These are phyloP conservation scores for Boletus sensibilis DNA, from an alignment of 768 basidiomycete species.

Conservation along the genomic window DNA sequence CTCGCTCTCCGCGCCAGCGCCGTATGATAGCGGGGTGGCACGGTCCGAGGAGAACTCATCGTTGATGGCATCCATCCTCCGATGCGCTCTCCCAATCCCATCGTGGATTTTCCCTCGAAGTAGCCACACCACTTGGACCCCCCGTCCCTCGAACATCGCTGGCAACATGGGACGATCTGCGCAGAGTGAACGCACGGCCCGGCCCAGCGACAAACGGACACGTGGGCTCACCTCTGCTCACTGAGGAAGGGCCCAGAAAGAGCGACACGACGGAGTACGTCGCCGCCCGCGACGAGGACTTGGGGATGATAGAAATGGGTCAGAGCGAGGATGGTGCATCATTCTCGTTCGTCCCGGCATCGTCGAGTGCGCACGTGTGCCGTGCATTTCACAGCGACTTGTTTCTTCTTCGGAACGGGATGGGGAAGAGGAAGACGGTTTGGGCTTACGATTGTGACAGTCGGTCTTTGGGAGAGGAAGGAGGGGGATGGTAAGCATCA, in stretches of 20 bases:
- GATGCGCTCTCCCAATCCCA: slow-evolving; percentile 34
- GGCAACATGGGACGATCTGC: background rate
- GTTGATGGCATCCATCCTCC: slow-evolving; percentile 39
- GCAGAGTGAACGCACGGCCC: slow-evolving; percentile 21
- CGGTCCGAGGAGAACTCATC: slow-evolving; percentile 29
- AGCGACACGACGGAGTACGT: slow-evolving; percentile 30
- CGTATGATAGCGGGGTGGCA: slow-evolving; percentile 4
- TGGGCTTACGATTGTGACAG: slow-evolving; percentile 27
- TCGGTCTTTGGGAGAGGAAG: slow-evolving; percentile 6
- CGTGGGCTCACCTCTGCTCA: slow-evolving; percentile 1
- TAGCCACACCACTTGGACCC: slow-evolving; percentile 20
- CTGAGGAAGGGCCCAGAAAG: slow-evolving; percentile 24
- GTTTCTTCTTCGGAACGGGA: slow-evolving; percentile 33
- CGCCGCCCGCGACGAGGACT: slow-evolving; percentile 36
- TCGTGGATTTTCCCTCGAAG: slow-evolving; percentile 26
- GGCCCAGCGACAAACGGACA: slow-evolving; percentile 20
- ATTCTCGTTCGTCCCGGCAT: slow-evolving; percentile 31
- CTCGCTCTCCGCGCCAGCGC: slow-evolving; percentile 7
- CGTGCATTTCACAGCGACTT: slow-evolving; percentile 35
- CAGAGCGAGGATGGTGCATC: slow-evolving; percentile 32
- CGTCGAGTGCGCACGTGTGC: slow-evolving; percentile 33
- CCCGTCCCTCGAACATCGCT: slow-evolving; percentile 23
- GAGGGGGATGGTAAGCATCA: slow-evolving; percentile 14
- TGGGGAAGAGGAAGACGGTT: slow-evolving; percentile 29
- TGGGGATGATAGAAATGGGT: slow-evolving; percentile 37